Conservation (phyloP, 768 basidiomycete genomes). For the Tricholoma sp. region DNA sequence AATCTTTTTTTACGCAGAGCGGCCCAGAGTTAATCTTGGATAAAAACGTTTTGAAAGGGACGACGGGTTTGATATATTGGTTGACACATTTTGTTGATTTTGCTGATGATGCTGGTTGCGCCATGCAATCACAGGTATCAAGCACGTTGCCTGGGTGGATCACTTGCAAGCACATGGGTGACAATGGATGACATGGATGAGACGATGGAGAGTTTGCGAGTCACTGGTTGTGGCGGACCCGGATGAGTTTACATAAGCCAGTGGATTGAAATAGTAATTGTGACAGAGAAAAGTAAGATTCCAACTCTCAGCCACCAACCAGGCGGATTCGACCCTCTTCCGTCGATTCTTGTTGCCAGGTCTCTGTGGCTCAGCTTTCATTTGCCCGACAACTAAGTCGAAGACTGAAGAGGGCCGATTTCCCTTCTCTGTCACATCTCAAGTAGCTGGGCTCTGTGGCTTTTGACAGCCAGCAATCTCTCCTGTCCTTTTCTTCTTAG, state of each 20-base stretch:
- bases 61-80: no score
- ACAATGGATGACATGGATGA: no score
- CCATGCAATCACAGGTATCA: neutral
- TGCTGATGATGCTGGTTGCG: no score
- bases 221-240: neutral
- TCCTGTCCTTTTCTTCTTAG: conserved; percentile 24
- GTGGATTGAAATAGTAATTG: conserved; percentile 13
- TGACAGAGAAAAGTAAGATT: conserved; percentile 11
- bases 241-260: conserved; percentile 12
- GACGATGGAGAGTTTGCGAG: neutral
- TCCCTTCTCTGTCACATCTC: conserved; percentile 16
- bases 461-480: conserved; percentile 26
- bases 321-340: conserved; percentile 47
- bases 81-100: no score
- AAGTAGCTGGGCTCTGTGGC: conserved; percentile 28
- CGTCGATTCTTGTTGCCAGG: conserved; percentile 46
- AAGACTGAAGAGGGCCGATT: conserved; percentile 41
- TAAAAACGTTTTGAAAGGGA: neutral
- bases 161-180: no score
- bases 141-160: no score
- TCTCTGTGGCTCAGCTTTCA: conserved; percentile 28
- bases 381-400: conserved; percentile 31
- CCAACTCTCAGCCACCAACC: conserved; percentile 29
- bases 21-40: no score
- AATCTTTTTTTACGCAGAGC: no score